These are phyloP conservation scores for Debaryomyces udenii DNA, from an alignment of 1,139 yeast species.

Conservation along the genomic window DNA sequence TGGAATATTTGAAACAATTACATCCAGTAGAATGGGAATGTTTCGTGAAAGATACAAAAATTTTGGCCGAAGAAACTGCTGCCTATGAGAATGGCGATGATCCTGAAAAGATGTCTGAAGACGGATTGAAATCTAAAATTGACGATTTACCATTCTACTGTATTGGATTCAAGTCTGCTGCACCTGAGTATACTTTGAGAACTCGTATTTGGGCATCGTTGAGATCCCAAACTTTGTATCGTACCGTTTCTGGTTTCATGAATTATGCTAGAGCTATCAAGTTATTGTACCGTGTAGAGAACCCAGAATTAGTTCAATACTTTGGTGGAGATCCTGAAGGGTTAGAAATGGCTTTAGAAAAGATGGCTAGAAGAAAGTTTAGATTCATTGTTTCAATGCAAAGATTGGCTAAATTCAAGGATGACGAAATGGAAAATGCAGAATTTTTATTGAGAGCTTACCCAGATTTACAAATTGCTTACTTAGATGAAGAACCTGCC, in stretches of 20 bases:
- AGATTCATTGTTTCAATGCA: conserved; percentile 98
- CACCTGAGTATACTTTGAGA: conserved; percentile 97
- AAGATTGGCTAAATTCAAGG: conserved; percentile 94
- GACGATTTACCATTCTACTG: conserved; percentile 98
- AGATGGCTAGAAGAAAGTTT: conserved; percentile 99
- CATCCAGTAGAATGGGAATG: conserved; percentile 99
- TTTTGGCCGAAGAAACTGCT: conserved; percentile 96
- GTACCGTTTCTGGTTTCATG: conserved; percentile 99
- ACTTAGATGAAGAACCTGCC: conserved; percentile 92
- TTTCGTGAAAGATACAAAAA: conserved; percentile 97
- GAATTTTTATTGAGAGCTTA: conserved; percentile 97
- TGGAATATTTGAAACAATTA: conserved; percentile 95
- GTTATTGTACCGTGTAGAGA: conserved; percentile 95
- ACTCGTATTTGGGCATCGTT: conserved; percentile 99
- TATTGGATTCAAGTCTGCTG: conserved; percentile 99
- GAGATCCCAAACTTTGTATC: conserved; percentile 96
- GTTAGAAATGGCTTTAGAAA: conserved; percentile 92
- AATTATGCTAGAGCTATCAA: conserved; percentile 98
- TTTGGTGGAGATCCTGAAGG: conserved; percentile 98
- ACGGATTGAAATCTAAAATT: conserved; percentile 83
- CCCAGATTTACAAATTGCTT: conserved; percentile 98
- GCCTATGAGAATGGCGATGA: conserved; percentile 75
- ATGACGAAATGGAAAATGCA: conserved; percentile 97
- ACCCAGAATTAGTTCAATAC: conserved; percentile 97
- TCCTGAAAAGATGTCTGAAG: conserved; percentile 62